Percentiles rank a stretch among this genome's conserved stretches.
Evolutionary conservation across 768 basidiomycete species (phyloP).

Genomic region (Lactifluus rugatus): DNA sequence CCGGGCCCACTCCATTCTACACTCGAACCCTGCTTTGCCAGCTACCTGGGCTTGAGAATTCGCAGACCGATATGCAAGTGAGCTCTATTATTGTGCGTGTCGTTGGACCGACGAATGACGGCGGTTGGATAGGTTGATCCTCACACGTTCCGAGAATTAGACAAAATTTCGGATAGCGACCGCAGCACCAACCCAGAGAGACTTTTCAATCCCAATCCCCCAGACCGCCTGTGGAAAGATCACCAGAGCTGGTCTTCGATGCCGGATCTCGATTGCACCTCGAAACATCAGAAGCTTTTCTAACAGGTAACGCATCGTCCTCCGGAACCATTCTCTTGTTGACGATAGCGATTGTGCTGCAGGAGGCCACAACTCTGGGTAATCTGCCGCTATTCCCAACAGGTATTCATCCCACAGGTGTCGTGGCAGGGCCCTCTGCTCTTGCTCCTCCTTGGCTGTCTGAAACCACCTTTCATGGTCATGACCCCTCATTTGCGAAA

Average conservation of each 20-base stretch:
- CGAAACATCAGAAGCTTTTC: background rate
- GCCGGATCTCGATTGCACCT: too few relatives aligned
- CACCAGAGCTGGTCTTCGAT: background rate
- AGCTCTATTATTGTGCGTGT: background rate
- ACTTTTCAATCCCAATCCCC: too few relatives aligned
- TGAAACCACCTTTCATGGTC: background rate
- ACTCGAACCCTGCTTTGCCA: background rate
- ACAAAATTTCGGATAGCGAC: too few relatives aligned
- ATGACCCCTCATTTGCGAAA: background rate
- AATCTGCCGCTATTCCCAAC: background rate
- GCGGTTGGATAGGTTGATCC: background rate
- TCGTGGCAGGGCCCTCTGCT: background rate
- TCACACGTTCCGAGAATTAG: too few relatives aligned
- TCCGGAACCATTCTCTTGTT: background rate
- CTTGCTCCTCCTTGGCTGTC: background rate
- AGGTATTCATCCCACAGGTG: too few relatives aligned
- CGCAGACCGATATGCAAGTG: background rate
- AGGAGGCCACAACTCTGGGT: background rate
- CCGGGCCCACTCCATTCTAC: background rate
- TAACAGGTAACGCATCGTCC: background rate
- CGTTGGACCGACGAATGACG: background rate
- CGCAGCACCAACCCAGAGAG: too few relatives aligned
- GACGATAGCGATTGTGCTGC: background rate
- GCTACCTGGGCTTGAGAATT: background rate
- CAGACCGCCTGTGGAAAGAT: background rate